These are phyloP conservation scores for Solanum aculeatissimum DNA, from an alignment of 305 asterid species.

Conservation along the genomic window DNA sequence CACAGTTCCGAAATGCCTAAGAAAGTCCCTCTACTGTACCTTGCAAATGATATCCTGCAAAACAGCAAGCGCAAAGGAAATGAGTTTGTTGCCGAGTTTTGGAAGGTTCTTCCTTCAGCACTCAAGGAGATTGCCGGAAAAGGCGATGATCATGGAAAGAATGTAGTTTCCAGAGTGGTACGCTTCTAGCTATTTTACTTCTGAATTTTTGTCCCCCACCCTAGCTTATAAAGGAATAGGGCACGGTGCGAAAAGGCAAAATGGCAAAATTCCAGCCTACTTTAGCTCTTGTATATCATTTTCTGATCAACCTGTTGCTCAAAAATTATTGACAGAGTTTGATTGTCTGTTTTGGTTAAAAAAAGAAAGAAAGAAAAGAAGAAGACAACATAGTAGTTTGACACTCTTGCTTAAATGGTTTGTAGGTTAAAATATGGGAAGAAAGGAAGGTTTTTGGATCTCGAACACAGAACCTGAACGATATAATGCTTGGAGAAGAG, in stretches of 20 bases:
- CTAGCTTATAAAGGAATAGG: neutral
- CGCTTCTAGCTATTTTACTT: constrained; percentile 4
- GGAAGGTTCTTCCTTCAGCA: constrained; percentile 93
- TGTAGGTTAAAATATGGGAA: constrained; percentile 87
- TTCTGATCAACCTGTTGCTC: neutral
- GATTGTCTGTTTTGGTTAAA: neutral
- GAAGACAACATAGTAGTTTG: neutral
- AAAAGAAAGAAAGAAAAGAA: neutral
- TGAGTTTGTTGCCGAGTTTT: constrained; percentile 79
- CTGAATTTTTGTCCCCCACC: neutral
- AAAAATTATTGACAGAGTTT: neutral
- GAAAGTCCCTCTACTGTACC: constrained; percentile 83
- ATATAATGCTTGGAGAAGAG: constrained; percentile 71
- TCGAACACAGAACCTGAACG: constrained; percentile 54
- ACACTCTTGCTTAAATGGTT: neutral
- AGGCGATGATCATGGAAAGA: constrained; percentile 68
- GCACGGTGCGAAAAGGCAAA: neutral
- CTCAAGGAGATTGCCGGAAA: constrained; percentile 50
- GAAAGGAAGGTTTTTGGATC: constrained; percentile 90
- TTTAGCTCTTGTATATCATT: neutral
- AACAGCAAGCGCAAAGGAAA: constrained; percentile 95
- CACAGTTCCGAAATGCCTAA: constrained; percentile 50
- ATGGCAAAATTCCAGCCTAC: neutral
- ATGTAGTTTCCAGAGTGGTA: constrained; percentile 74
- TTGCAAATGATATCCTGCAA: constrained; percentile 88